Conservation (phyloP, 192 early-diverging fungal species). For the Jimgerdemannia flammicorona region DNA sequence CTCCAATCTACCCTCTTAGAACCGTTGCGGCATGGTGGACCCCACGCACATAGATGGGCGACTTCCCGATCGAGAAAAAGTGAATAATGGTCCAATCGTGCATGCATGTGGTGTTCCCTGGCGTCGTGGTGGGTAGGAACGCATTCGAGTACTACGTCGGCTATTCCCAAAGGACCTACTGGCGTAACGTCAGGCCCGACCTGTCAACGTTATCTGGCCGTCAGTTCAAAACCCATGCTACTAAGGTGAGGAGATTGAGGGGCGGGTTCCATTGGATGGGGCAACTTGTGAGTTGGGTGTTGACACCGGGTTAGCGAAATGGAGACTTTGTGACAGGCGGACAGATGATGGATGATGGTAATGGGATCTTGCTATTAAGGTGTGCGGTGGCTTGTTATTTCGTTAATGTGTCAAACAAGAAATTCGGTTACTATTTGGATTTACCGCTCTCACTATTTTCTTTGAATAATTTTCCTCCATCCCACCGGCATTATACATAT, state of each 20-base stretch:
- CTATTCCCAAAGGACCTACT: slow-evolving; percentile 42
- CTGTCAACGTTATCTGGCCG: slow-evolving; percentile 45
- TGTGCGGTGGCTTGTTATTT: neutral
- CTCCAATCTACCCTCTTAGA: slow-evolving; percentile 38
- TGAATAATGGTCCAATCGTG: slow-evolving; percentile 57
- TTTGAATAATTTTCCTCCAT: neutral
- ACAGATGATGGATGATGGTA: too few relatives aligned
- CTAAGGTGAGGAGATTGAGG: slow-evolving; percentile 48
- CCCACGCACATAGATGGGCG: slow-evolving; percentile 40
- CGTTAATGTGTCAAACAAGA: too few relatives aligned
- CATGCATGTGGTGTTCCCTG: neutral
- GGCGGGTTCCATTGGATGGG: too few relatives aligned
- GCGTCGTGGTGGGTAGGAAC: slow-evolving; percentile 33
- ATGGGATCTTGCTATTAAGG: too few relatives aligned
- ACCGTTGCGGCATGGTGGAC: slow-evolving; percentile 47
- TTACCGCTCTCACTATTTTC: too few relatives aligned
- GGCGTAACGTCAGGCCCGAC: slow-evolving; percentile 42
- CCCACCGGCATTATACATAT: too few relatives aligned
- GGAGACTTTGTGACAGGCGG: too few relatives aligned
- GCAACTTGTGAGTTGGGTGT: neutral
- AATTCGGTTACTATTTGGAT: too few relatives aligned
- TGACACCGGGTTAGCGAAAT: too few relatives aligned
- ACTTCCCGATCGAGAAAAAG: slow-evolving; percentile 48
- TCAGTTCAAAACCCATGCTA: slow-evolving; percentile 48
- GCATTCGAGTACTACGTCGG: slow-evolving; percentile 57